Evolutionary conservation across 768 basidiomycete genomes (phyloP).

Genomic region (Hericium erinaceus): DNA sequence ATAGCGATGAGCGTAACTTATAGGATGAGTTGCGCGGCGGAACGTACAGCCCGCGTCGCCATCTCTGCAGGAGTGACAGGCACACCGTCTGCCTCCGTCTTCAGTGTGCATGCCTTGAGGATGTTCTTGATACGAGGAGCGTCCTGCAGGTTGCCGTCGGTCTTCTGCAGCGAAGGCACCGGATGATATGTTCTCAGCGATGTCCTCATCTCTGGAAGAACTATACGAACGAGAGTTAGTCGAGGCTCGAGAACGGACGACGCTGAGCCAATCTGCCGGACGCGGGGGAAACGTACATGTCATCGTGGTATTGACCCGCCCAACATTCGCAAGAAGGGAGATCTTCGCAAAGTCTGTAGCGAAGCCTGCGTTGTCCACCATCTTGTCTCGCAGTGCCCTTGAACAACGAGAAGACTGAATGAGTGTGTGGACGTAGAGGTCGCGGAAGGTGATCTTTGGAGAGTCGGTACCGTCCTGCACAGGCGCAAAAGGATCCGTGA

Average conservation of each 20-base stretch:
- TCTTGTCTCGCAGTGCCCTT: conserved; percentile 62
- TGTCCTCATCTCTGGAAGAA: conserved; percentile 77
- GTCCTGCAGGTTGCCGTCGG: conserved; percentile 65
- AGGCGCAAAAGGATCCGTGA: conserved; percentile 52
- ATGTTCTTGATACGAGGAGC: conserved; percentile 72
- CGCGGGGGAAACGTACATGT: conserved; percentile 44
- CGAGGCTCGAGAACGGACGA: neutral
- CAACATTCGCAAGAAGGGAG: conserved; percentile 67
- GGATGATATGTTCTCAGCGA: conserved; percentile 71
- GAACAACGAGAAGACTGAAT: conserved; percentile 57
- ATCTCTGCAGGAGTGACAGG: conserved; percentile 53
- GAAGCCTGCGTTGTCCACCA: conserved; percentile 48
- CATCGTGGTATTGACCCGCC: conserved; percentile 74
- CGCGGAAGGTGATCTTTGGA: conserved; percentile 33
- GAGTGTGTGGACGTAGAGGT: conserved; percentile 38
- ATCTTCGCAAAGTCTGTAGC: conserved; percentile 69
- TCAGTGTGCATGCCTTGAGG: conserved; percentile 51
- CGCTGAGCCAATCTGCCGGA: neutral
- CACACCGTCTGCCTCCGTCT: conserved; percentile 31
- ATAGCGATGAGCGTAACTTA: conserved; percentile 1
- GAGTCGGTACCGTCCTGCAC: conserved; percentile 23
- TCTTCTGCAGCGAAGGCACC: conserved; percentile 60
- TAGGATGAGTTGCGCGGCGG: neutral
- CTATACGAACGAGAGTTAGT: conserved; percentile 23
- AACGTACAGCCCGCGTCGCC: conserved; percentile 41